Base-by-base conservation (phyloP, 805 yeast genomes). In the Ogataea philodendri region DNA sequence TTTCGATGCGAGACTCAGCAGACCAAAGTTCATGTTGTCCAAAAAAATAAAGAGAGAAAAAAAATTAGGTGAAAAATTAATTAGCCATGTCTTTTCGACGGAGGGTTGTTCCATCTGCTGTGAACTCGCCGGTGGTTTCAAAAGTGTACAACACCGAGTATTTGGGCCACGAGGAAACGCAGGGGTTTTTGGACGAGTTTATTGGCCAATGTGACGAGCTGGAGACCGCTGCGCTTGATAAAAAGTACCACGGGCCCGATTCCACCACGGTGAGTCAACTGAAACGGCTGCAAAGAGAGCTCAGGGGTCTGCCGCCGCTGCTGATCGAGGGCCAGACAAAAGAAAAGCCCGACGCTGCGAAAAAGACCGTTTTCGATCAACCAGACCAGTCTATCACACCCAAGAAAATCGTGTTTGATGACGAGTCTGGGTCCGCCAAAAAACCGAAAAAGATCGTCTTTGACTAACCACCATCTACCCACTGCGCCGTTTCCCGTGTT, bases 61-160 rank as follows among this genome's bases (percentile, higher is more conserved):
- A 34, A 34, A 27, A 22, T 26, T 16, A 18, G 9, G 18, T 30
- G 21, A 35, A 19, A 37, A 19, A 23, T 9, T 16, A 26, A 20
- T 11, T 22, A 11, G 16, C 22, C 19, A 23, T 29, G 32, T 32
- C 56, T 26, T 66, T 70, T 39, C 65, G 67, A 18, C 68, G 62
- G 54, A 66, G 74, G 54, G 59, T 52, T 19, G 51, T 58, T 10
- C 65, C 66, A 17, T 64, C 70, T 5, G 70, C 74, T 1, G 66
- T 74, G 17, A 70, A 72, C 37, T 60, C 68, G 2, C 78, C 81
- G 7, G 69, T 72, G 1, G 57, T 67, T 15, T 54, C 68, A 3
- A 63, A 59, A 14, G 57, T 68, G 5, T 18, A 49, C 15, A 40
- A 32, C 18, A 22, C 48, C 1, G 35, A 20, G 4, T 26, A 50